Evolutionary conservation across 2,329 filamentous ascomycete species (phyloP), one percentile per base, ranked within the genome.

Genomic region (Diaporthe sp.): DNA sequence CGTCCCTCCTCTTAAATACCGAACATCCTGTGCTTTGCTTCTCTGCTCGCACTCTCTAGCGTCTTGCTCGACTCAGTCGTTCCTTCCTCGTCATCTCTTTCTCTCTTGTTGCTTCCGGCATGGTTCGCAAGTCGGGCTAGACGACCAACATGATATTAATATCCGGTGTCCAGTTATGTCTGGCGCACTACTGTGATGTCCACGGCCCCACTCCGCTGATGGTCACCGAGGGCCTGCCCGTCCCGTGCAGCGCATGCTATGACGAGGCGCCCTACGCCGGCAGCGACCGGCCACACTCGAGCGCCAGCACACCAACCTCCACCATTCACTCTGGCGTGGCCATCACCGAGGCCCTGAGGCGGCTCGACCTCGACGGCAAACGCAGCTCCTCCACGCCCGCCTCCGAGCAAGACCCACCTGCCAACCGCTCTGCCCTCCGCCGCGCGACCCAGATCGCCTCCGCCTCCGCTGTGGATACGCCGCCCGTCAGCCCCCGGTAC

Each of bases 121-220:
- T 63, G 67, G 37, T 58, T 53, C n/a, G 55, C 58, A 57, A 68
- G 63, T 42, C 71, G 68, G 51, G 22, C 39, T 63, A 57, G 71
- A 47, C 53, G 68, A 37, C 49, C 61, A 74, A 34, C 75, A 81
- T 78, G 77, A 81, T 85, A 81, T 85, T 88, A 81, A 88, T 82
- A 31, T 81, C 82, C 22, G 79, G 82, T 68, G 78, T 91, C 75
- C 89, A 93, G 92, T 85, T 93, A 81, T 93, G 91, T 82, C 87
- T 94, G 80, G 92, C 92, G 80, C 92, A 93, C 82, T 93, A 93
- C 82, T 94, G 92, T 87, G 92, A 94, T 82, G 87, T 90, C 77
- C 92, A 94, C 84, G 92, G 92, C 77, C 92, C 92, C 67, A 93
- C 92, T 63, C 92, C 92, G 68, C 83, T 94, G 75, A 92, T 94